Evolutionary conservation across 371 early-diverging fungal genomes (phyloP).

Genomic region (Choanephora cucurbitarum): DNA sequence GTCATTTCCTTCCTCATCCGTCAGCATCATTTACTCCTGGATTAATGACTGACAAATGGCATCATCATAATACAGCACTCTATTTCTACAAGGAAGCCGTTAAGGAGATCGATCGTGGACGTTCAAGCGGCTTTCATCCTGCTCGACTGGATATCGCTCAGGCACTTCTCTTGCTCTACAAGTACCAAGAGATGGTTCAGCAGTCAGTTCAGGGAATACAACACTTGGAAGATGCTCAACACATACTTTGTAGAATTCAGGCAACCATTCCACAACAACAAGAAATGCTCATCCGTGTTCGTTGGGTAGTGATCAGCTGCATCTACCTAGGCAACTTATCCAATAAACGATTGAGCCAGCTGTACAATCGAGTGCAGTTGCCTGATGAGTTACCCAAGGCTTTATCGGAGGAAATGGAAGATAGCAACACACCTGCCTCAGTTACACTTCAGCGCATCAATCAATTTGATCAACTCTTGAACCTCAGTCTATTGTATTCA

Average conservation of each 20-base stretch:
- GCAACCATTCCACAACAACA: conserved; percentile 10
- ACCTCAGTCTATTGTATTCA: conserved; percentile 21
- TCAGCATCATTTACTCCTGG: conserved; percentile 1
- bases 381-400: conserved; percentile 23
- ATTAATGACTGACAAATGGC: not conserved
- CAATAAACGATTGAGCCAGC: conserved; percentile 3
- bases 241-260: conserved; percentile 14
- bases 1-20: conserved; percentile 3
- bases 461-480: conserved; percentile 23
- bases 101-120: not conserved
- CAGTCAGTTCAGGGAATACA: conserved; percentile 10
- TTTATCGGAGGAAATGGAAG: conserved; percentile 11
- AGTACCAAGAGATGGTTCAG: conserved; percentile 21
- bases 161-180: conserved; percentile 28
- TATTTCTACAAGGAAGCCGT: conserved; percentile 12
- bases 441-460: conserved; percentile 14
- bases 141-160: conserved; percentile 22
- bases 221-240: conserved; percentile 16
- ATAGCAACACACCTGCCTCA: not conserved
- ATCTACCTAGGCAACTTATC: conserved; percentile 20
- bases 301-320: conserved; percentile 22
- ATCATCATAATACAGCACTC: not conserved
- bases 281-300: conserved; percentile 20
- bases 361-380: conserved; percentile 14
- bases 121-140: not conserved